Percentiles rank a stretch among this genome's conserved stretches.
phyloP scores from a whole-genome alignment of 2,329 filamentous ascomycete species.

The Emydomyces testavorans region DNA sequence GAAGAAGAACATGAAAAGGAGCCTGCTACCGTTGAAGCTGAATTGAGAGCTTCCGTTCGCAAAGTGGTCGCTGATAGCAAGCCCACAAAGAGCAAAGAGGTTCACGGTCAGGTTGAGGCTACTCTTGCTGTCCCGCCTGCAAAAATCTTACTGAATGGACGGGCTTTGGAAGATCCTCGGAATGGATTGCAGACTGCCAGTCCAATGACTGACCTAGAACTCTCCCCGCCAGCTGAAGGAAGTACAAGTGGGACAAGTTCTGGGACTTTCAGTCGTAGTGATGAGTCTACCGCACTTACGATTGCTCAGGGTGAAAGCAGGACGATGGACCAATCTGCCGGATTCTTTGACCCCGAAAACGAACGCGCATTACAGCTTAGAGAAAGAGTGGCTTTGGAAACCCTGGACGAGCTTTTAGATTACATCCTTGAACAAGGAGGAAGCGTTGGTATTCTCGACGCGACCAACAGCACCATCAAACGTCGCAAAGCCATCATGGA shows the following conservation, averaged over 20 bases:
- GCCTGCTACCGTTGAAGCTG: conserved; percentile 27
- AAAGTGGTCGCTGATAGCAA: conserved; percentile 32
- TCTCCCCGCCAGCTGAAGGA: neutral
- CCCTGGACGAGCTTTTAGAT: conserved; percentile 79
- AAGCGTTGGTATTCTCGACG: conserved; percentile 88
- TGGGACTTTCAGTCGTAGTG: conserved; percentile 7
- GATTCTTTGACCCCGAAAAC: conserved; percentile 89
- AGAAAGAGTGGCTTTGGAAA: conserved; percentile 85
- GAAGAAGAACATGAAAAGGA: conserved; percentile 1
- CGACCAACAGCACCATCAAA: conserved; percentile 88
- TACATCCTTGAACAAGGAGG: conserved; percentile 75
- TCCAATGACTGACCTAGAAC: conserved; percentile 12
- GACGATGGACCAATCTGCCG: conserved; percentile 73
- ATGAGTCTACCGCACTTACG: conserved; percentile 12
- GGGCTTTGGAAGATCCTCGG: conserved; percentile 29
- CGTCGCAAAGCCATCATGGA: conserved; percentile 74
- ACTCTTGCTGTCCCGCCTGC: conserved; percentile 38
- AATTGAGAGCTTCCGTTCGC: conserved; percentile 35
- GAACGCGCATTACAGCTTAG: conserved; percentile 67
- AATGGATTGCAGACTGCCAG: conserved; percentile 10
- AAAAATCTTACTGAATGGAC: conserved; percentile 49
- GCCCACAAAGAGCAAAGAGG: conserved; percentile 21
- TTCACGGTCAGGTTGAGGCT: conserved; percentile 18
- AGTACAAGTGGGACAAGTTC: neutral
- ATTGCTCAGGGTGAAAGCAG: conserved; percentile 26